These are phyloP conservation scores for Penicillium sp. DNA, from an alignment of 2,329 filamentous ascomycete species.

Conservation along the genomic window DNA sequence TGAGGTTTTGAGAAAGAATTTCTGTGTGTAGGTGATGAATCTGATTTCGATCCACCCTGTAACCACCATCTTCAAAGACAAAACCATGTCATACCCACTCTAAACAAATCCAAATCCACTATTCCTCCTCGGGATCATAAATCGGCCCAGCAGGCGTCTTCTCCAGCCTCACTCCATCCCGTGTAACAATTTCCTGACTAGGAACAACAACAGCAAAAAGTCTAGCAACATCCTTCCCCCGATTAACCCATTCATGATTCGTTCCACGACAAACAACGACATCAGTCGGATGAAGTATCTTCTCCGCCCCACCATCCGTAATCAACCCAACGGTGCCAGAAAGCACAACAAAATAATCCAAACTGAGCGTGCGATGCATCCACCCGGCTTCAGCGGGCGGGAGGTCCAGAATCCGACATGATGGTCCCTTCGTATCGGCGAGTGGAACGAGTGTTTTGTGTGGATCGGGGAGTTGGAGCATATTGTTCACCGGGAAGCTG, in stretches of 20 bases:
- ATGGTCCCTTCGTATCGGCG: conserved; percentile 29
- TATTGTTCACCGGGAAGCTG: conserved; percentile 30
- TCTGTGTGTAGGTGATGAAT: too few relatives aligned
- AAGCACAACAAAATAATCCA: conserved; percentile 36
- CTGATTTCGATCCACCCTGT: too few relatives aligned
- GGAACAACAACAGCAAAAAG: conserved; percentile 49
- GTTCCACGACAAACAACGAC: conserved; percentile 42
- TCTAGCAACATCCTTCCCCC: conserved; percentile 40
- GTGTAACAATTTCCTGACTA: conserved; percentile 45
- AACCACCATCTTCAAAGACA: too few relatives aligned
- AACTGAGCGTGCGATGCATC: conserved; percentile 35
- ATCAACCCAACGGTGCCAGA: conserved; percentile 30
- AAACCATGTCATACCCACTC: too few relatives aligned
- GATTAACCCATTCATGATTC: conserved; percentile 53
- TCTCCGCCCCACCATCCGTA: conserved; percentile 34
- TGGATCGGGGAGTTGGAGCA: conserved; percentile 22
- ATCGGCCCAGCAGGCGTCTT: conserved; percentile 33
- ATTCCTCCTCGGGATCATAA: conserved; percentile 25
- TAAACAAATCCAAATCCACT: conserved; percentile 1
- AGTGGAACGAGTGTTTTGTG: conserved; percentile 28
- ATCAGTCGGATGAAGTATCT: conserved; percentile 31
- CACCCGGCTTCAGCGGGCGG: conserved; percentile 23
- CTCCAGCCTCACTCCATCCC: conserved; percentile 43
- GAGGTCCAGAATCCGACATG: conserved; percentile 24
- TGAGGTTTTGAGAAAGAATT: too few relatives aligned